Evolutionary conservation across 169 alveolate species (phyloP).

Genomic region (Plasmodium blacklocki): DNA sequence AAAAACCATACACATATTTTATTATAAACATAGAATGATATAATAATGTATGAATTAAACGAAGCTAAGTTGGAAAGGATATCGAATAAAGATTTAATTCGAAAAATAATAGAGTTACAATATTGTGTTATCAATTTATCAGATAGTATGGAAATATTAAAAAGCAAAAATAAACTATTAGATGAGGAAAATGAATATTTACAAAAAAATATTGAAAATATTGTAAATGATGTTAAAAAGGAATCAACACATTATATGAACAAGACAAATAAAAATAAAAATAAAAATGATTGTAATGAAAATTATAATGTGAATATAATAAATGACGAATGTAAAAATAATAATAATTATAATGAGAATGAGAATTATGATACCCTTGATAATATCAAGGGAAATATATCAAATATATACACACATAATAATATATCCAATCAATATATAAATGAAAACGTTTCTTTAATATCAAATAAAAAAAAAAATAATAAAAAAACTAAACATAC

Average conservation of each 20-base stretch:
- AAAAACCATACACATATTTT: not conserved
- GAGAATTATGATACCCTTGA: not conserved
- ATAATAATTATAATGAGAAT: not conserved
- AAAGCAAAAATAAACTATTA: conserved; percentile 37
- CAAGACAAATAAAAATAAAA: conserved; percentile 7
- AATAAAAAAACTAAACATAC: too few relatives aligned
- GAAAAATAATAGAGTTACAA: conserved; percentile 53
- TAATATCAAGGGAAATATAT: too few relatives aligned
- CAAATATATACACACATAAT: too few relatives aligned
- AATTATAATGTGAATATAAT: not conserved
- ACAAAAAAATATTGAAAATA: conserved; percentile 42
- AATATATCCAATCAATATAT: too few relatives aligned
- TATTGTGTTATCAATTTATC: conserved; percentile 19
- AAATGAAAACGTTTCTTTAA: too few relatives aligned
- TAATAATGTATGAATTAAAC: conserved; percentile 30
- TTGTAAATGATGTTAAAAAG: conserved; percentile 54
- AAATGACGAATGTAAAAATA: not conserved
- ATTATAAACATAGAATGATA: not conserved
- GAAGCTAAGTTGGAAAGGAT: conserved; percentile 45
- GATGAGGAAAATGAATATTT: conserved; percentile 64
- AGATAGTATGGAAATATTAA: conserved; percentile 46
- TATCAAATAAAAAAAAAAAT: too few relatives aligned
- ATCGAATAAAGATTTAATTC: conserved; percentile 49
- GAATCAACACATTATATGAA: conserved; percentile 18
- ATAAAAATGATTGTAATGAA: not conserved